Percentiles rank a stretch among this genome's conserved stretches.
Evolutionary conservation across 2,329 filamentous ascomycete species (phyloP).

Genomic region (Pestalotiopsis sp.): DNA sequence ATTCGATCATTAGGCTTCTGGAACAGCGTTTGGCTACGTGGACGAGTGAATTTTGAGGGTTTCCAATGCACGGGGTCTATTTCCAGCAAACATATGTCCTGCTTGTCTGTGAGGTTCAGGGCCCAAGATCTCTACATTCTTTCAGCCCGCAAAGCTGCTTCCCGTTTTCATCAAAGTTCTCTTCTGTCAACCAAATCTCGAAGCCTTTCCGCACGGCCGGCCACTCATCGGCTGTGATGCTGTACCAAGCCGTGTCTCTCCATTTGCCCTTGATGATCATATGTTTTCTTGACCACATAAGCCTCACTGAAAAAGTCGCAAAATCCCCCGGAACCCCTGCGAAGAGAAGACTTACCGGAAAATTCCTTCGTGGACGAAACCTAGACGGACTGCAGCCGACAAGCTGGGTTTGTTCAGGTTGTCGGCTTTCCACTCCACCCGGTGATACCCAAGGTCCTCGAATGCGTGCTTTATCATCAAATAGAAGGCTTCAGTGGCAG

Average conservation of each 20-base stretch:
- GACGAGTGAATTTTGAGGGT: too few species aligned
- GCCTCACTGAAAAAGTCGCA: too few species aligned
- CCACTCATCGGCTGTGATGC: background rate
- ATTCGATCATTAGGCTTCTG: background rate
- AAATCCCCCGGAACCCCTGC: too few species aligned
- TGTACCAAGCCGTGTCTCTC: background rate
- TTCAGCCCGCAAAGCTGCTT: background rate
- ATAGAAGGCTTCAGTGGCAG: background rate
- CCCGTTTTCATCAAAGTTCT: background rate
- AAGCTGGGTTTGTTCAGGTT: background rate
- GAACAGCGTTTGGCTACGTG: background rate
- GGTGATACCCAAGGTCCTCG: background rate
- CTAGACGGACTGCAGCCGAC: background rate
- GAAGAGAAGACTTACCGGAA: background rate
- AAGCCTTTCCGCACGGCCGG: background rate
- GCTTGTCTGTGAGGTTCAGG: too few species aligned
- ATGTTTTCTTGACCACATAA: background rate
- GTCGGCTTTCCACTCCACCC: background rate
- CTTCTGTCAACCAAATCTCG: background rate
- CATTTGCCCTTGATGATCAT: background rate
- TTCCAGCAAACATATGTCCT: too few species aligned
- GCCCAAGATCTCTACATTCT: too few species aligned
- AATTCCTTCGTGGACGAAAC: background rate
- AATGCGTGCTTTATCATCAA: background rate
- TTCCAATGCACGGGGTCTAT: too few species aligned